phyloP scores from a whole-genome alignment of 192 early-diverging fungal genomes.

The Linnemannia zychae region DNA sequence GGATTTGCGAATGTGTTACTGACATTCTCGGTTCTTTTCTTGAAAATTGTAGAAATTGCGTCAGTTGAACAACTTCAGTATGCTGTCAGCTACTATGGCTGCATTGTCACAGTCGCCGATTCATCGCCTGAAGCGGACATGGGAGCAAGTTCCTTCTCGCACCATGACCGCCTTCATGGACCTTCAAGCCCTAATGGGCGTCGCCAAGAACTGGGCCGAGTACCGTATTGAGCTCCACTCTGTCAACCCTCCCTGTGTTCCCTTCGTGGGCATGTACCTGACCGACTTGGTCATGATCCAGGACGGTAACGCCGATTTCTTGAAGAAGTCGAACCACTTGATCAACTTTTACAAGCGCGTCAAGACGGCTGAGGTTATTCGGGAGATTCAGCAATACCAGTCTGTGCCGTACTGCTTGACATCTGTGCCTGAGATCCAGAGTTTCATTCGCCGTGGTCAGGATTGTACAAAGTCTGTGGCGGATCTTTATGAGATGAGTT shows the following conservation, averaged over 20 bases:
- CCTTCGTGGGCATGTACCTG: constrained; percentile 85
- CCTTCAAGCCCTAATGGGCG: constrained; percentile 86
- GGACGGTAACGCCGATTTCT: constrained; percentile 88
- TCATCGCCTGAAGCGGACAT: constrained; percentile 91
- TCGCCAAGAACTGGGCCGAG: constrained; percentile 85
- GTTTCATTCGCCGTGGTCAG: constrained; percentile 78
- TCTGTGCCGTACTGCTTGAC: constrained; percentile 85
- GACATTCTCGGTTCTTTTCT: neutral
- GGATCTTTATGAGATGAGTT: constrained; percentile 84
- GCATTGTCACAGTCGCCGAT: constrained; percentile 92
- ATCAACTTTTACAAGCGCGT: constrained; percentile 96
- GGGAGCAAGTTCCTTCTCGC: constrained; percentile 80
- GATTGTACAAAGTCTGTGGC: constrained; percentile 80
- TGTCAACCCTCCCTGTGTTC: constrained; percentile 87
- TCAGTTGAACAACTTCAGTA: constrained; percentile 96
- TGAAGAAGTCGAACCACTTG: constrained; percentile 72
- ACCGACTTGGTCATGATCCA: constrained; percentile 96
- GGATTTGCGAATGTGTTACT: neutral
- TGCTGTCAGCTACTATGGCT: constrained; percentile 91
- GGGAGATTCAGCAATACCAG: constrained; percentile 95
- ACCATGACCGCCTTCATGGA: constrained; percentile 72
- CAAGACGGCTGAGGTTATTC: constrained; percentile 93
- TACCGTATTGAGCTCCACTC: constrained; percentile 90
- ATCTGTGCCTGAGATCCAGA: constrained; percentile 88
- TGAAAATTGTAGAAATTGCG: constrained; percentile 42